Evolutionary conservation across 2,329 filamentous ascomycete genomes (phyloP).

Genomic region (Stagonosporopsis rhizophila): DNA sequence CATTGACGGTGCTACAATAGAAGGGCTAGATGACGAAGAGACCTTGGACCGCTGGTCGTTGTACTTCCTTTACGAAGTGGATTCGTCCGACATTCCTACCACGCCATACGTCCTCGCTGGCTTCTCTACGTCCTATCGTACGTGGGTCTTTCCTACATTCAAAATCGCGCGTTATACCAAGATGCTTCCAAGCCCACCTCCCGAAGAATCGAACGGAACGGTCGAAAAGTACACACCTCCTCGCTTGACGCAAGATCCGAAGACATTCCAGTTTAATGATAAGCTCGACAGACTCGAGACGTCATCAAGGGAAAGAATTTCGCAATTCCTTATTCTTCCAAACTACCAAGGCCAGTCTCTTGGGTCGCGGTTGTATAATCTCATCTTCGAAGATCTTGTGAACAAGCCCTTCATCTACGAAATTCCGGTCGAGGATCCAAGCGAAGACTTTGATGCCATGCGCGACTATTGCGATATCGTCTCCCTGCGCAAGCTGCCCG

Average conservation of each 20-base stretch:
- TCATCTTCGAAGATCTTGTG: conserved; percentile 75
- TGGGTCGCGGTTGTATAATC: conserved; percentile 79
- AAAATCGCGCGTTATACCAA: conserved; percentile 50
- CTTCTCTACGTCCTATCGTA: conserved; percentile 89
- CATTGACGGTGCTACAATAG: conserved; percentile 88
- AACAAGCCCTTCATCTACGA: conserved; percentile 74
- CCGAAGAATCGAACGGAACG: conserved; percentile 41
- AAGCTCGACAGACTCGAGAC: conserved; percentile 62
- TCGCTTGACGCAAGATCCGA: conserved; percentile 36
- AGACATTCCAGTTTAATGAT: conserved; percentile 40
- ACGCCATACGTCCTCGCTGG: conserved; percentile 78
- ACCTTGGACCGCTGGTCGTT: conserved; percentile 84
- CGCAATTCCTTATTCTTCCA: conserved; percentile 90
- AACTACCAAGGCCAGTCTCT: conserved; percentile 84
- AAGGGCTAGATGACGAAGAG: conserved; percentile 74
- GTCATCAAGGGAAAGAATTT: conserved; percentile 82
- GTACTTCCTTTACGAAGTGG: conserved; percentile 70
- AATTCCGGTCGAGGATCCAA: conserved; percentile 93
- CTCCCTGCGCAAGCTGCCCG: conserved; percentile 65
- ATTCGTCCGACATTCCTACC: conserved; percentile 34
- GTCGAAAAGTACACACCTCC: conserved; percentile 49
- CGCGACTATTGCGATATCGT: conserved; percentile 76
- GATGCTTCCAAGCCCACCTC: conserved; percentile 42
- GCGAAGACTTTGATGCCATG: conserved; percentile 81
- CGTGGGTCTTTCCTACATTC: conserved; percentile 68